These are phyloP conservation scores for Hirschfeldia incana DNA, from an alignment of 345 rosid species.

Conservation along the genomic window DNA sequence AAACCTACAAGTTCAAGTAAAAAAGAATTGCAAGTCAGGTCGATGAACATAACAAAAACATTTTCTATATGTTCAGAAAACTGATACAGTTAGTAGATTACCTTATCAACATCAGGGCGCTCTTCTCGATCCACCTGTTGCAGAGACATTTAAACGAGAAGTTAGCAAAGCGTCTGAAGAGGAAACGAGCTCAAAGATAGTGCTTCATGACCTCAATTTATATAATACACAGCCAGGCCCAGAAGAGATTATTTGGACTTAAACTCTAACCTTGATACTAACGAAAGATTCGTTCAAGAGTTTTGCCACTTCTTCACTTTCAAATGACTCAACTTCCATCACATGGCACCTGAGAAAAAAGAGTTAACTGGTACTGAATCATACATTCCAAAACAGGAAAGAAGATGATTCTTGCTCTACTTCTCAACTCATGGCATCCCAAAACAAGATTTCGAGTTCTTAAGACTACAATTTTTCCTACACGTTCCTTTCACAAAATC, in stretches of 20 bases:
- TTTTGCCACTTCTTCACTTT: conserved; percentile 74
- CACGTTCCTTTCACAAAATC: not conserved
- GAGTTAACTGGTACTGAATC: not conserved
- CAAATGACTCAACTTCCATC: conserved; percentile 95
- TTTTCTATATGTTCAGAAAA: not conserved
- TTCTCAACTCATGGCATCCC: not conserved
- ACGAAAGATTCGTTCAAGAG: conserved; percentile 75
- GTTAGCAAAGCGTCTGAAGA: not conserved
- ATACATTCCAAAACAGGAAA: not conserved
- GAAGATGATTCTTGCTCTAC: not conserved
- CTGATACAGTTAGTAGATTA: conserved; percentile 28
- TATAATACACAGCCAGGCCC: not conserved
- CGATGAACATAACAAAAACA: not conserved
- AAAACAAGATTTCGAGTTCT: not conserved
- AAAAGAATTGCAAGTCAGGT: not conserved
- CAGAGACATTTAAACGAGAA: conserved; percentile 29
- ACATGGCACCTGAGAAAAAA: conserved; percentile 79
- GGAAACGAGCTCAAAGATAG: not conserved
- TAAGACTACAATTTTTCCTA: not conserved
- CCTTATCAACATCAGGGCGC: conserved; percentile 97
- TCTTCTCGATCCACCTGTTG: conserved; percentile 93
- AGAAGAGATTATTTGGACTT: not conserved
- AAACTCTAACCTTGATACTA: conserved; percentile 71
- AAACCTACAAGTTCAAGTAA: conserved; percentile 54
- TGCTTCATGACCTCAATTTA: not conserved